These are phyloP conservation scores for Sporothrix curviconia DNA, from an alignment of 2,329 filamentous ascomycete genomes.

Conservation along the genomic window DNA sequence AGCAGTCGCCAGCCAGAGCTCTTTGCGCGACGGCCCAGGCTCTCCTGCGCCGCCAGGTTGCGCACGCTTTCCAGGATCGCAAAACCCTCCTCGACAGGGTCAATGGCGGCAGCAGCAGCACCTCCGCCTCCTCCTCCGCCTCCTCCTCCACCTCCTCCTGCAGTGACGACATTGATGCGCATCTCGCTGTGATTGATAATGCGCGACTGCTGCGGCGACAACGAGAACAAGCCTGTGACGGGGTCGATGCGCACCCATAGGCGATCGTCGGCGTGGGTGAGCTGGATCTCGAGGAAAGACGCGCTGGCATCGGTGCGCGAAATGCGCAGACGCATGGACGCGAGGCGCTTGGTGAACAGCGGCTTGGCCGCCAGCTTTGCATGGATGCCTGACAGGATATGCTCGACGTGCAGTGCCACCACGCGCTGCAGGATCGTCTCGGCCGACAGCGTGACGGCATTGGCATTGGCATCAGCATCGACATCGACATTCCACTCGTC, in stretches of 20 bases:
- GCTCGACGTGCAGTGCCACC: conserved; percentile 66
- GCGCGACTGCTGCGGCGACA: conserved; percentile 59
- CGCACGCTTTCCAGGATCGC: conserved; percentile 54
- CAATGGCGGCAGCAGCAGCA: conserved; percentile 24
- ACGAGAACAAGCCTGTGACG: conserved; percentile 66
- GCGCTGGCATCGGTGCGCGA: conserved; percentile 58
- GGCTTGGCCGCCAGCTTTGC: conserved; percentile 51
- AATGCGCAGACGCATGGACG: conserved; percentile 51
- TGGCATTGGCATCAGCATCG: neutral
- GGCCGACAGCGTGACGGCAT: conserved; percentile 52
- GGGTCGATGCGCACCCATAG: conserved; percentile 65
- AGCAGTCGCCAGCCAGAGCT: conserved; percentile 58
- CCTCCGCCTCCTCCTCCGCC: neutral
- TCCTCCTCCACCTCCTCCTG: neutral
- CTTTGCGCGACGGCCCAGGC: conserved; percentile 53
- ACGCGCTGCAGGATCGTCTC: conserved; percentile 67
- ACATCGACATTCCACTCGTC: neutral
- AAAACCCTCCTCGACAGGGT: conserved; percentile 52
- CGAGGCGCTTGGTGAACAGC: conserved; percentile 54
- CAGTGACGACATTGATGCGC: conserved; percentile 48
- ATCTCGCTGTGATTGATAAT: conserved; percentile 53
- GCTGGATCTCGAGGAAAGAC: conserved; percentile 61
- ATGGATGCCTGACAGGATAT: conserved; percentile 63
- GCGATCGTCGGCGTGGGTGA: conserved; percentile 53
- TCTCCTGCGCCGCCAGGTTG: conserved; percentile 54